Evolutionary conservation across 345 rosid species (phyloP).

Genomic region (Rhizophora mangle): DNA sequence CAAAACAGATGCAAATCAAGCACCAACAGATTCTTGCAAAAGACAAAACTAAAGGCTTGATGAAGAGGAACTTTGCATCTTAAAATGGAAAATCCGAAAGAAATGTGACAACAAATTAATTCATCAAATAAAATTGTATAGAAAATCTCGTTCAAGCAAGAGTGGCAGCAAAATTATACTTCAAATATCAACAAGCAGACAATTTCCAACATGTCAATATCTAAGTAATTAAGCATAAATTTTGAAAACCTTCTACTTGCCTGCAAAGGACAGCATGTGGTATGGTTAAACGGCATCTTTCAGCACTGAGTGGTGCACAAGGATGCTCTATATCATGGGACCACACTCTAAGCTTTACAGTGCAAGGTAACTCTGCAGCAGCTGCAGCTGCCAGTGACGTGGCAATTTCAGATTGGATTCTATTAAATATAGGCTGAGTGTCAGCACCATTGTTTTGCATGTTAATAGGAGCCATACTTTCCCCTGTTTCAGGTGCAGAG

Average conservation of each 20-base stretch:
- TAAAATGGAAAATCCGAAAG: constrained; percentile 1
- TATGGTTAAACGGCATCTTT: constrained; percentile 64
- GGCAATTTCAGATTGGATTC: constrained; percentile 73
- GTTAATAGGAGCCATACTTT: constrained; percentile 32
- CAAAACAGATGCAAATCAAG: constrained; percentile 20
- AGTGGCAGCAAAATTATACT: background rate
- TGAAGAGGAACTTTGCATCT: background rate
- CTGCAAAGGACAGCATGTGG: constrained; percentile 98
- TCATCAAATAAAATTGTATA: background rate
- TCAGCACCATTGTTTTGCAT: constrained; percentile 35
- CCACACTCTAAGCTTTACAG: constrained; percentile 92
- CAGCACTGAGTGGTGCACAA: constrained; percentile 54
- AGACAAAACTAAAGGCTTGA: background rate
- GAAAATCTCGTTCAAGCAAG: background rate
- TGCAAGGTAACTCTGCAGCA: constrained; percentile 93
- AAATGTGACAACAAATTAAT: background rate
- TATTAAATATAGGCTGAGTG: constrained; percentile 53
- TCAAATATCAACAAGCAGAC: background rate
- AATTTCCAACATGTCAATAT: background rate
- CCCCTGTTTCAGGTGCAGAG: constrained; percentile 43
- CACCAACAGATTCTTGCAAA: background rate
- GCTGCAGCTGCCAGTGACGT: constrained; percentile 71
- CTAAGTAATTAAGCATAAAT: constrained; percentile 5
- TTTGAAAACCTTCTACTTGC: constrained; percentile 32
- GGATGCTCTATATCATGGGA: constrained; percentile 73